A percentile compares a stretch with the other conserved stretches of the same genome.
phyloP scores from a whole-genome alignment of 345 rosid species.

The Acer saccharum region DNA sequence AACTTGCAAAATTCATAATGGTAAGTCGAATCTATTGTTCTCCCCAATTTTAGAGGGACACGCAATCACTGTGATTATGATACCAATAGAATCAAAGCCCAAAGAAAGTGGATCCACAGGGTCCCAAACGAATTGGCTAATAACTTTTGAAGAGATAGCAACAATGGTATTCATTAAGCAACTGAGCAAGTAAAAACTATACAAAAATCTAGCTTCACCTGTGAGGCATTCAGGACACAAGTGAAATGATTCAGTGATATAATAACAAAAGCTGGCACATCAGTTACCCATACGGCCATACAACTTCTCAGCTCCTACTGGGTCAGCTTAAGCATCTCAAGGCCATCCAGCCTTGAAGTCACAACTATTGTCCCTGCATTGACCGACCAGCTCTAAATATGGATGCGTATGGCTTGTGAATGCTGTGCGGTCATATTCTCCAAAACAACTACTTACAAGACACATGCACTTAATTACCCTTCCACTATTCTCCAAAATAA shows the following conservation, averaged over 20 bases:
- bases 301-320: background rate
- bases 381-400: background rate
- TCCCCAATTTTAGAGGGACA: background rate
- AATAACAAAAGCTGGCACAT: background rate
- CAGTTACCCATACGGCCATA: background rate
- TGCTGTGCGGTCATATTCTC: background rate
- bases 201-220: background rate
- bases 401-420: background rate
- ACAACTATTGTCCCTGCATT: background rate
- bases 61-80: constrained; percentile 3
- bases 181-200: background rate
- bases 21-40: background rate
- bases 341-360: no score
- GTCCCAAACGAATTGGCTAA: no score
- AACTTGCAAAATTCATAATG: background rate
- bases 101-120: background rate
- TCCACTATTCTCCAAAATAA: background rate
- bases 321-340: no score
- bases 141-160: background rate
- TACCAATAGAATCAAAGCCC: background rate
- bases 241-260: background rate
- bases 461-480: background rate
- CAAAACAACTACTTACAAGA: background rate
- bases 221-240: background rate
- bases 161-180: background rate